These are phyloP conservation scores for Fusarium praegraminearum DNA, from an alignment of 2,329 filamentous ascomycete genomes.

Conservation along the genomic window DNA sequence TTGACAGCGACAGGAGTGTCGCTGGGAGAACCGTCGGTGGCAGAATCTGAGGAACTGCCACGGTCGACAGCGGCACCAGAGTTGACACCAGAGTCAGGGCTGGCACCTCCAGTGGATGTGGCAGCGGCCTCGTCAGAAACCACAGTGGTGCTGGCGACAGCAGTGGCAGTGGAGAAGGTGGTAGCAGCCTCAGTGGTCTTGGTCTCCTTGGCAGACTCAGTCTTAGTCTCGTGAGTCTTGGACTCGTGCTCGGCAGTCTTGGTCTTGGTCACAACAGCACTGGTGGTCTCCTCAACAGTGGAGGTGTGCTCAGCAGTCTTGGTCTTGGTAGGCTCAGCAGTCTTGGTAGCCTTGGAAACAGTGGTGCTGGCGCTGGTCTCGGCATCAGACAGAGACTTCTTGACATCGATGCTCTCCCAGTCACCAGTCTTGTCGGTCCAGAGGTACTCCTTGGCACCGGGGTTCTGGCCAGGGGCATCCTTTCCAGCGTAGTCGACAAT, in stretches of 20 bases:
- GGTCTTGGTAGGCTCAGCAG: conserved; percentile 33
- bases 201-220: conserved; percentile 14
- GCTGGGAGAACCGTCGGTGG: not conserved
- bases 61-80: conserved; percentile 26
- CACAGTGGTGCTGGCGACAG: conserved; percentile 14
- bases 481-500: conserved; percentile 68
- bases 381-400: conserved; percentile 52
- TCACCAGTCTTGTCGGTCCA: conserved; percentile 64
- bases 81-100: conserved; percentile 34
- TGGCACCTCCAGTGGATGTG: conserved; percentile 21
- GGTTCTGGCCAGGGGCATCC: conserved; percentile 51
- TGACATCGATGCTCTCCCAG: conserved; percentile 65
- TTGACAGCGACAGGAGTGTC: conserved; percentile 39
- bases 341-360: conserved; percentile 26
- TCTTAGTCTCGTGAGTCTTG: conserved; percentile 13
- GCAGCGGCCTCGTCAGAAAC: conserved; percentile 23
- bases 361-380: conserved; percentile 42
- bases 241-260: conserved; percentile 12
- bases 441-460: conserved; percentile 63
- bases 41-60: conserved; percentile 26
- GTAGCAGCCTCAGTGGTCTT: conserved; percentile 9
- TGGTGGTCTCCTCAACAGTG: conserved; percentile 26
- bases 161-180: conserved; percentile 34
- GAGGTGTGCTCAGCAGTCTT: conserved; percentile 27
- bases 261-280: conserved; percentile 32